Evolutionary conservation across 164 flowering plant species (phyloP).

Genomic region (Macadamia integrifolia): DNA sequence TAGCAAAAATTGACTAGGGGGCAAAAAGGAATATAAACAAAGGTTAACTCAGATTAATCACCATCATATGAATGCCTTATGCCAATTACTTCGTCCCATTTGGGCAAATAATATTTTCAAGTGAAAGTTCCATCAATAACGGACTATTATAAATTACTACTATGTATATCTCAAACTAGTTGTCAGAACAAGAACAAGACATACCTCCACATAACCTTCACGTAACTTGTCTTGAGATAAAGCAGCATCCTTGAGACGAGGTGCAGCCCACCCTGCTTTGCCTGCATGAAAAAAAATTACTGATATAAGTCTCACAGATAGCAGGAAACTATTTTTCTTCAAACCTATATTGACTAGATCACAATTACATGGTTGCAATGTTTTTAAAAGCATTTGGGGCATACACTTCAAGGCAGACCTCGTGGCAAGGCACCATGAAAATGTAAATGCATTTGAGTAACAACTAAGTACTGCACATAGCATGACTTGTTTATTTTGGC

Average conservation of each 20-base stretch:
- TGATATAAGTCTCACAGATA: slow-evolving; percentile 1
- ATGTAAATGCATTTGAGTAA: too few relatives aligned
- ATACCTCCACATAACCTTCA: slow-evolving; percentile 90
- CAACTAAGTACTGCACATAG: too few relatives aligned
- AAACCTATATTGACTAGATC: not conserved
- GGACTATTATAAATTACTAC: too few relatives aligned
- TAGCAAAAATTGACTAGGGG: too few relatives aligned
- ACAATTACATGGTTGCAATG: too few relatives aligned
- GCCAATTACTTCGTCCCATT: not conserved
- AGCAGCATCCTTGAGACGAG: slow-evolving; percentile 95
- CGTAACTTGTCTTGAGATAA: slow-evolving; percentile 82
- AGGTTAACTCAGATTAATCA: not conserved
- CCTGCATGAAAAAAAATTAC: slow-evolving; percentile 36
- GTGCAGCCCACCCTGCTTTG: slow-evolving; percentile 94
- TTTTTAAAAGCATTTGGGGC: too few relatives aligned
- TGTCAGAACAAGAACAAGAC: slow-evolving; percentile 1
- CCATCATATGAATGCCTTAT: not conserved
- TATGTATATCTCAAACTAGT: too few relatives aligned
- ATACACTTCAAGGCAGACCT: too few relatives aligned
- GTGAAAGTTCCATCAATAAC: not conserved
- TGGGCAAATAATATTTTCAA: not conserved
- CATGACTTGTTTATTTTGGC: too few relatives aligned
- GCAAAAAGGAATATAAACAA: too few relatives aligned
- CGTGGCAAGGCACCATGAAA: too few relatives aligned
- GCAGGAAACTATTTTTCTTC: not conserved